Base-by-base conservation (phyloP, 805 yeast species). In the Yarrowia porcina region DNA sequence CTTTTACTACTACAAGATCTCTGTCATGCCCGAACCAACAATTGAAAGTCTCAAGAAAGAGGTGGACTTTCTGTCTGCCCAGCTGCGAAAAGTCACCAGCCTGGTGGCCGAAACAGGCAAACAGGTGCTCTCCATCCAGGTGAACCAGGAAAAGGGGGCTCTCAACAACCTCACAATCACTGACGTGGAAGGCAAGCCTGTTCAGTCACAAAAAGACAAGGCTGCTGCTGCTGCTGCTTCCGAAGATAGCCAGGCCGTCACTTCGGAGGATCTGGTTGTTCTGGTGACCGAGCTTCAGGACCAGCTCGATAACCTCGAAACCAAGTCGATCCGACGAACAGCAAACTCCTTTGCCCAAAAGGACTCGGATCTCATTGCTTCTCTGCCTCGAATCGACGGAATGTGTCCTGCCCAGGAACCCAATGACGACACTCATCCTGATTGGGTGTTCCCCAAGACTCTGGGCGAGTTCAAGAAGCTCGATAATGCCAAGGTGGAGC, bases 211-310 rank as follows among this genome's bases (percentile, higher is more conserved):
- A 23, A 52, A 36, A 25, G 59, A 52, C 4, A 50, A 50, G 42
- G 44, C 57, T 2, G 5, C 25, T 12, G 20, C 57, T 12, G 44
- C 57, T 2, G 5, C 25, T 12, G 20, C 57, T 12, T n/a, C 60
- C 28, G 87, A 83, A 64, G 71, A 83, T 1, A 72, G 80, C 3
- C 90, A 87, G 66, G 86, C 80, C 66, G 89, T 86, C 36, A 84
- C 93, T 3, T 87, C 89, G 67, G 96, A 89, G 64, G 98, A 93
- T 70, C 76, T 92, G 12, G 88, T 88, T 3, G 93, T 90, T 71
- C 78, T 92, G 49, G 97, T 91, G 13, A 90, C 89, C 11, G 98
- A 92, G 73, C 76, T 92, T 63, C 97, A 92, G 74, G 89, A 89
- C 9, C 97, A 92, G 74, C 79, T 92, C 69, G 92, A 89, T 61